A percentile compares a stretch with the other conserved stretches of the same genome.
These are phyloP conservation scores for Chloromonas sp. DNA, from an alignment of 163 green algal species.

Conservation along the genomic window DNA sequence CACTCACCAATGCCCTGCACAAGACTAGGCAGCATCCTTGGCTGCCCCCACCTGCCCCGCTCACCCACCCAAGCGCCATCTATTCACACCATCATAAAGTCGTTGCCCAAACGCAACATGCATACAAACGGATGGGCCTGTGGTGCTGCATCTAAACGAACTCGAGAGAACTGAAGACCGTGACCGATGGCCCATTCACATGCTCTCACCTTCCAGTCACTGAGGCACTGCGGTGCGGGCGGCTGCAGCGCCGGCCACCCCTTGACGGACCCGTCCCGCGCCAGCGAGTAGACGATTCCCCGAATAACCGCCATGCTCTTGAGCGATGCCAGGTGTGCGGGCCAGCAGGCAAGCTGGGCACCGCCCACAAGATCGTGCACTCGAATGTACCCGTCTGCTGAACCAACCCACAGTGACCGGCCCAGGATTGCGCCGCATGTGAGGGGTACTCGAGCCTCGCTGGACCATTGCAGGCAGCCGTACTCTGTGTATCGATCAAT, in stretches of 20 bases:
- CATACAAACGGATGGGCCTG: too few species aligned
- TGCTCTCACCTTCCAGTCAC: slow-evolving; percentile 19
- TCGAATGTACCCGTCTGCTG: slow-evolving; percentile 43
- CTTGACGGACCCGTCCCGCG: slow-evolving; percentile 47
- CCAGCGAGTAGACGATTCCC: slow-evolving; percentile 49
- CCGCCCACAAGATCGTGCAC: slow-evolving; percentile 14
- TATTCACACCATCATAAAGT: not conserved
- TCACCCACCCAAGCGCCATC: too few species aligned
- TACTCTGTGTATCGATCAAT: not conserved
- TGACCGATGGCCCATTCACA: too few species aligned
- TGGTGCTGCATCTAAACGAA: too few species aligned
- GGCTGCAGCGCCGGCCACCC: slow-evolving; percentile 21
- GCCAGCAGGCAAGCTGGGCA: slow-evolving; percentile 20
- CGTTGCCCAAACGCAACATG: not conserved
- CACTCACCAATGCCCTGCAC: too few species aligned
- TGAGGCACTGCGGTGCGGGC: not conserved
- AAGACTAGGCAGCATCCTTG: too few species aligned
- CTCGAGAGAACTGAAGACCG: too few species aligned
- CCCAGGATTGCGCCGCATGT: slow-evolving; percentile 8
- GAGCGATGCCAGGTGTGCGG: slow-evolving; percentile 41
- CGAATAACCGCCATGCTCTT: slow-evolving; percentile 32
- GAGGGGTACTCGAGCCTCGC: not conserved
- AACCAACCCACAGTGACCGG: slow-evolving; percentile 53
- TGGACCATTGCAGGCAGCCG: slow-evolving; percentile 20
- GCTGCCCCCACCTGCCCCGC: too few species aligned